Evolutionary conservation across 1,284 basidiomycete genomes (phyloP), one percentile per base, ranked within the genome.

Genomic region (Butyriboletus regius): DNA sequence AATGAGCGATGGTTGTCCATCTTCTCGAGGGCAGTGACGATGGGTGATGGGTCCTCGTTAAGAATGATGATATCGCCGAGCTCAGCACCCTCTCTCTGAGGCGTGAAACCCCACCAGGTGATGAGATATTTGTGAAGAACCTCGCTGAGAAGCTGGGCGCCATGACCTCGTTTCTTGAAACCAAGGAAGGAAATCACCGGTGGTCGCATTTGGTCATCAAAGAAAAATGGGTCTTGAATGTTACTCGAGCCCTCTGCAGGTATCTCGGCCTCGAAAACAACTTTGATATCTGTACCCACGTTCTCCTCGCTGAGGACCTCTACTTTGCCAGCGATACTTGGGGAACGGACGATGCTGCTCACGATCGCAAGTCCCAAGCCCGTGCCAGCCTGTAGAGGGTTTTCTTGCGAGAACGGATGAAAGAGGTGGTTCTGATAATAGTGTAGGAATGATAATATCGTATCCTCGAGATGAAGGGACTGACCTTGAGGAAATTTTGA

Each of bases 291-390:
- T 7, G 93, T 97, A n/a, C 93, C 93, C 44, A 84, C 75, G 20
- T 83, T 89, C 68, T 94, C 91, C 49, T 89, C 82, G 57, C 88
- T 91, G 80, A 83, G 83, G 8, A 93, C 88, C 57, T 92, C 88
- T 41, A 90, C 83, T 62, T 91, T 91, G 50, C 94, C 94, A 43
- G 85, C 81, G 50, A 96, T 82, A 50, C 85, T 87, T 34, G 90
- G 85, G 13, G 90, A 91, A 22, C 83, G 83, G 29, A 95, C 82
- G 51, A 93, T 93, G 59, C 87, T 92, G 73, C 91, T 92, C 64
- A 97, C 94, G 58, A 98, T 98, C 20, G 94, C 93, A 20, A 97
- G 81, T n/a, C 94, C 94, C 3, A 98, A 78, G 15, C 94, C 94
- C 1, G 94, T 98, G 1, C 94, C 94, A 2, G 91, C 86, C 61